Base-by-base conservation (phyloP, 768 basidiomycete species). In the Wakefieldia striispora region DNA sequence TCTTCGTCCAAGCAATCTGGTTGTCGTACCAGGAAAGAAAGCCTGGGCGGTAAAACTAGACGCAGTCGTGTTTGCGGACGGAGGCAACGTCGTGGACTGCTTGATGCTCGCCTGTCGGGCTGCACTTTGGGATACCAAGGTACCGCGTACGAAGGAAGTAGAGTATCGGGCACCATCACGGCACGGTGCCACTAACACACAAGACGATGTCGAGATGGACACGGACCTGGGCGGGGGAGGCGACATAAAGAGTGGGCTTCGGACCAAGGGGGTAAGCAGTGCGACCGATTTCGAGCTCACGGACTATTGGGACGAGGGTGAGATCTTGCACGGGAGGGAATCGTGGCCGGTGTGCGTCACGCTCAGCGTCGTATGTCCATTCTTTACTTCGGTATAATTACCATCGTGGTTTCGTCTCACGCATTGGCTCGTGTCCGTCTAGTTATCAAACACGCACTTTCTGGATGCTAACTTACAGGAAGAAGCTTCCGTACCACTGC, bases 221-320 rank as follows among this genome's bases (percentile, higher is more conserved):
- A 68, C 81, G 4, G 82, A 87, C 50, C 64, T 11, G 27, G 47
- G 47, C 12, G 40, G 2, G 4, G 50, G 73, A 29, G 70, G 69
- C 24, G 48, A 39, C 33, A 51, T 44, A 4, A 40, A 37, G 34
- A 83, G 83, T 54, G 76, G 81, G 2, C 78, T 88, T 35, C 81
- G 82, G 56, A 86, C 82, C 14, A 72, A 81, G 34, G 55, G 52
- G 29, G 66, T 72, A 33, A 64, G 63, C 20, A 66, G 67, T 9
- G 86, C 83, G 11, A 80, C 81, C 9, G 92, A 95, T 65, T 94
- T 94, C 57, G 92, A 95, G 69, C 75, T 94, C 19, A 77, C 83
- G 11, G 91, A 95, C 64, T 88, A 84, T 53, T 91, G 89, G 88
- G 91, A 91, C 59, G 88, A 90, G 54, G 92, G 92, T 0, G 85